Percentiles rank a stretch among this genome's conserved stretches.
These are phyloP conservation scores for Waltergamsia citrina DNA, from an alignment of 2,329 filamentous ascomycete genomes.

Conservation along the genomic window DNA sequence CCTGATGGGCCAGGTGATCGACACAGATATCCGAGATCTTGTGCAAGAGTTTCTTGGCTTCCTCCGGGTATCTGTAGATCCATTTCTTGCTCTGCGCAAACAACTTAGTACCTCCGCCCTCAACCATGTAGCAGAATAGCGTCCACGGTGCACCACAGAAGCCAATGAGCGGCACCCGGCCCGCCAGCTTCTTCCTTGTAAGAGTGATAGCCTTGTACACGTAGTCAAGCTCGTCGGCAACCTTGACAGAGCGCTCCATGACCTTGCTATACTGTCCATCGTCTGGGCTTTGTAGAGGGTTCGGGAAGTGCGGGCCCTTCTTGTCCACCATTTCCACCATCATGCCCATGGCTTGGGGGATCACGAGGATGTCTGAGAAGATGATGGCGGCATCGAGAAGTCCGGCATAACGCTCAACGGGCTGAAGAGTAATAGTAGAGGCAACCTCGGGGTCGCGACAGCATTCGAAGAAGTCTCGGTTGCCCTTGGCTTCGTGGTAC, in stretches of 20 bases:
- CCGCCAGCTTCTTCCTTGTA: constrained; percentile 78
- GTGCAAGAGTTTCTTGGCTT: constrained; percentile 70
- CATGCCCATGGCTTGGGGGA: constrained; percentile 98
- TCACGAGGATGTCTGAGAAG: constrained; percentile 96
- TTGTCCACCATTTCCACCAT: constrained; percentile 97
- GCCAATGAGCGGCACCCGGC: constrained; percentile 84
- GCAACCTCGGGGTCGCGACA: constrained; percentile 89
- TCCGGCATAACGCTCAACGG: constrained; percentile 81
- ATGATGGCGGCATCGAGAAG: constrained; percentile 96
- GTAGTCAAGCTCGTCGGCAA: constrained; percentile 77
- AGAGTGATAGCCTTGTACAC: constrained; percentile 93
- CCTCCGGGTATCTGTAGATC: constrained; percentile 82
- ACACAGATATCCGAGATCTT: constrained; percentile 94
- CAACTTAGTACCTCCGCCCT: constrained; percentile 91
- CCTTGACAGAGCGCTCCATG: constrained; percentile 70
- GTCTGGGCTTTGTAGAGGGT: constrained; percentile 67
- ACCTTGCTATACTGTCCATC: constrained; percentile 78
- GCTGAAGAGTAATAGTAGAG: constrained; percentile 87
- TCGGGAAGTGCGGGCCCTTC: constrained; percentile 90
- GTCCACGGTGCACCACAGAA: constrained; percentile 98
- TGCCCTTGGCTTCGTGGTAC: constrained; percentile 91
- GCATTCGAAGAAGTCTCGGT: constrained; percentile 93
- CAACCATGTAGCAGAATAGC: constrained; percentile 96
- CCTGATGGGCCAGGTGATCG: constrained; percentile 86
- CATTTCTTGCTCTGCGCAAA: constrained; percentile 93